Conservation (phyloP, 2,329 filamentous ascomycete species). For the Colletotrichum trifolii region DNA sequence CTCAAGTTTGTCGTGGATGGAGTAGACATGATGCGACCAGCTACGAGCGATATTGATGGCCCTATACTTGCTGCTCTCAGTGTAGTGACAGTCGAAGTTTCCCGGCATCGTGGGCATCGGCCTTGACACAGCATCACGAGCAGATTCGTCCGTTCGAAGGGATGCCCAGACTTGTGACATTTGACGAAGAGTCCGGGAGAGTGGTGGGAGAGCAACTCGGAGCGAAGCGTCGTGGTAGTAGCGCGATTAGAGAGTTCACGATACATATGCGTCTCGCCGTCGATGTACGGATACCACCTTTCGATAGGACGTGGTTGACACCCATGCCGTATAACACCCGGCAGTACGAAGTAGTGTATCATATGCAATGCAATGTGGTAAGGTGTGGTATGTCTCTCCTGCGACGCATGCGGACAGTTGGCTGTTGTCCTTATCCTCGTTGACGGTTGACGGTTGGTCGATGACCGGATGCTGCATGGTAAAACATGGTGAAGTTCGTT, state of each 20-base stretch:
- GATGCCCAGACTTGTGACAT: constrained; percentile 34
- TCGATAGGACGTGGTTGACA: no score
- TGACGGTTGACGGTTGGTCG: background rate
- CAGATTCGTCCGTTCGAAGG: constrained; percentile 31
- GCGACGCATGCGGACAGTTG: constrained; percentile 16
- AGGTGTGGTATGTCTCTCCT: background rate
- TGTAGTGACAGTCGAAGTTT: no score
- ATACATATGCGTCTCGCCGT: no score
- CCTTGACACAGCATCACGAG: constrained; percentile 20
- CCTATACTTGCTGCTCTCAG: no score
- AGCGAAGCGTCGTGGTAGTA: constrained; percentile 10
- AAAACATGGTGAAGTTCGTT: constrained; percentile 30
- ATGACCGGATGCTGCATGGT: constrained; percentile 33
- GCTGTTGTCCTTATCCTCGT: no score
- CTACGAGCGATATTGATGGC: no score
- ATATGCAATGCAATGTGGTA: background rate
- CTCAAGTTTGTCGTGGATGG: background rate
- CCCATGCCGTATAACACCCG: background rate
- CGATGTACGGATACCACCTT: no score
- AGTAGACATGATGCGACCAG: no score
- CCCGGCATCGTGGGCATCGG: background rate
- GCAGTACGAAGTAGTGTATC: background rate
- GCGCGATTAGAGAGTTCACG: no score
- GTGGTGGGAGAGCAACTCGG: constrained; percentile 10
- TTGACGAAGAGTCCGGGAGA: constrained; percentile 3